Base-by-base conservation (phyloP, 2,329 filamentous ascomycete species). In the Lanzia echinophila region DNA sequence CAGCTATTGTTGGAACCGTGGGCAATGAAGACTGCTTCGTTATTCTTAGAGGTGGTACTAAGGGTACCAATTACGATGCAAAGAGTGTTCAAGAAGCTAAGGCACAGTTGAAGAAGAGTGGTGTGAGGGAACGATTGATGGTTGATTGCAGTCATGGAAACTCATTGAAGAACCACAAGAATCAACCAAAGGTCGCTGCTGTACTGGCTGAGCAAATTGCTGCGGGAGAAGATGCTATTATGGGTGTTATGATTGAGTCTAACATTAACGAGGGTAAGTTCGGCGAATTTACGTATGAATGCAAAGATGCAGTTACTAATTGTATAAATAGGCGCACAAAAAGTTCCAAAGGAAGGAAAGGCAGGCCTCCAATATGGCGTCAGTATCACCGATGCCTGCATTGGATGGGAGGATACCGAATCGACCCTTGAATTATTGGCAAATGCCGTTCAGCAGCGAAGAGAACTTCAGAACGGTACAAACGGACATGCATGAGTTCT, bases 241-340 rank as follows among this genome's bases (percentile, higher is more conserved):
- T 96, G 83, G 94, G 94, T 65, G 89, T 97, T 56, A 99, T 99
- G 94, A 95, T 99, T 66, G 94, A 99, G 77, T 95, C 88, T 72
- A 88, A 97, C 72, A 95, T 97, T 73, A 87, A 92, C 66, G 92
- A 96, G 75, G 91, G 88, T 87, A 70, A 66, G 60, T 53, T 31
- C 12, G 22, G 15, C 4, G 32, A 47, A n/a, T n/a, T 42, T 31
- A 0, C 7, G 3, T 13, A 13, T 13, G 3, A 13, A 11, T 22
- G 11, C 15, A 1, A n/a, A n/a, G n/a, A 22, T 41, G 2, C 24
- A 45, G n/a, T n/a, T 45, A 47, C 55, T 60, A 50, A 59, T n/a
- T 8, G n/a, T 38, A 22, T 38, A 15, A 34, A 1, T 62, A 85
- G 86, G 91, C 62, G 88, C 79, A 72, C 94, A 99, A 71, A 96